A percentile compares a stretch with the other conserved stretches of the same genome.
These are phyloP conservation scores for Vitis riparia DNA, from an alignment of 164 flowering plant genomes.

Conservation along the genomic window DNA sequence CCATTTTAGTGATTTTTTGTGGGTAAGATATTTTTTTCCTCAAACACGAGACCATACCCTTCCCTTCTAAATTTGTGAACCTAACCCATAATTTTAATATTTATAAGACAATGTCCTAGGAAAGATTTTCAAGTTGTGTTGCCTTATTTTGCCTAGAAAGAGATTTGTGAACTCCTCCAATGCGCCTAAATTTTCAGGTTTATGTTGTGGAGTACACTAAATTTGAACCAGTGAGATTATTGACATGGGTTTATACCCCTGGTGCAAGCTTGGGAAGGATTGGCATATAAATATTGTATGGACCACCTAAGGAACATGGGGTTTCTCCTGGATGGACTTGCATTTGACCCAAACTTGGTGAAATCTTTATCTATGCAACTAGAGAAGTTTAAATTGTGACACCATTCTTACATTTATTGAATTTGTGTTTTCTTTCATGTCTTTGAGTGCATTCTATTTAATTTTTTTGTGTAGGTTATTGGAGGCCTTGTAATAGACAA, in stretches of 20 bases:
- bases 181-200: too few species aligned
- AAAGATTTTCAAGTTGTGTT: too few species aligned
- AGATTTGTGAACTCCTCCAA: too few species aligned
- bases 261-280: constrained; percentile 94
- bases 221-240: background rate
- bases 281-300: constrained; percentile 94
- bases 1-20: too few species aligned
- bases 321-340: constrained; percentile 87
- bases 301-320: constrained; percentile 78
- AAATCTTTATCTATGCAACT: constrained; percentile 20
- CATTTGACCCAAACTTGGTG: constrained; percentile 89
- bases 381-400: constrained; percentile 1
- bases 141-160: too few species aligned
- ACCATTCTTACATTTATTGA: background rate
- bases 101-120: too few species aligned
- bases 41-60: too few species aligned
- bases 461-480: constrained; percentile 58
- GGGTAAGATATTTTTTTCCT: too few species aligned
- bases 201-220: too few species aligned
- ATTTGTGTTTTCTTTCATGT: background rate
- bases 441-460: background rate
- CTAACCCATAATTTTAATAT: too few species aligned
- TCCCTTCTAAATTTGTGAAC: too few species aligned
- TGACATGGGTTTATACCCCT: constrained; percentile 13
- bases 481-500: constrained; percentile 97